Percentiles rank a stretch among this genome's conserved stretches.
Evolutionary conservation across 345 rosid genomes (phyloP).

Genomic region (Corymbia maculata): DNA sequence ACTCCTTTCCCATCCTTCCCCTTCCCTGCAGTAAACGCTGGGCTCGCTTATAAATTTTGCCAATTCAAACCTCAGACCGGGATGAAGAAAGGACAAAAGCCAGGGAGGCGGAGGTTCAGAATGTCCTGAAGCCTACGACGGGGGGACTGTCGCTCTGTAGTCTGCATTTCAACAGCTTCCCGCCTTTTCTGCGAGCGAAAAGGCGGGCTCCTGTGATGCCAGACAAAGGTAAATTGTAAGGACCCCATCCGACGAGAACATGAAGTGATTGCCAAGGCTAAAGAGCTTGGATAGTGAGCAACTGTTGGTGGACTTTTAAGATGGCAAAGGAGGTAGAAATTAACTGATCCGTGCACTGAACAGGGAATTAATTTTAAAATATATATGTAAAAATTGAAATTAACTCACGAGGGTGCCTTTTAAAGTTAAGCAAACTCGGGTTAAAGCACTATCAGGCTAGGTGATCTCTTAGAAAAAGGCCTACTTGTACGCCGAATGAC

Average conservation of each 20-base stretch:
- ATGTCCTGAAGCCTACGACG: neutral
- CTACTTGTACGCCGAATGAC: neutral
- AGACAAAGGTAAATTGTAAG: neutral
- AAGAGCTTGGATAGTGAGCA: too few species aligned
- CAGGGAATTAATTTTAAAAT: neutral
- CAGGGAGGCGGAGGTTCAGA: neutral
- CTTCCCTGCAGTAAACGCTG: neutral
- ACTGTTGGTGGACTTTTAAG: too few species aligned
- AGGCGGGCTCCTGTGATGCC: neutral
- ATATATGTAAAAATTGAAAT: neutral
- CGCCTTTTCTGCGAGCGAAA: neutral
- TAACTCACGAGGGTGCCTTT: neutral
- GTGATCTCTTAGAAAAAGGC: fast-evolving
- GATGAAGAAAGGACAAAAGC: neutral
- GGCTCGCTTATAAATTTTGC: neutral
- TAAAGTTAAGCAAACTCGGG: neutral
- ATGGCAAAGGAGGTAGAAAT: too few species aligned
- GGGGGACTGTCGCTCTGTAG: neutral
- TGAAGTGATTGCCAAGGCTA: too few species aligned
- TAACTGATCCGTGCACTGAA: too few species aligned
- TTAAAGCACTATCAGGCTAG: fast-evolving
- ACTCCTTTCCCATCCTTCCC: neutral
- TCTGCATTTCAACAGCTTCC: neutral
- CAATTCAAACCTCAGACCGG: neutral
- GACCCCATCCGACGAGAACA: too few species aligned